A percentile compares a stretch with the other conserved stretches of the same genome.
phyloP scores from a whole-genome alignment of 495 filamentous ascomycete genomes.

The Letharia lupina region DNA sequence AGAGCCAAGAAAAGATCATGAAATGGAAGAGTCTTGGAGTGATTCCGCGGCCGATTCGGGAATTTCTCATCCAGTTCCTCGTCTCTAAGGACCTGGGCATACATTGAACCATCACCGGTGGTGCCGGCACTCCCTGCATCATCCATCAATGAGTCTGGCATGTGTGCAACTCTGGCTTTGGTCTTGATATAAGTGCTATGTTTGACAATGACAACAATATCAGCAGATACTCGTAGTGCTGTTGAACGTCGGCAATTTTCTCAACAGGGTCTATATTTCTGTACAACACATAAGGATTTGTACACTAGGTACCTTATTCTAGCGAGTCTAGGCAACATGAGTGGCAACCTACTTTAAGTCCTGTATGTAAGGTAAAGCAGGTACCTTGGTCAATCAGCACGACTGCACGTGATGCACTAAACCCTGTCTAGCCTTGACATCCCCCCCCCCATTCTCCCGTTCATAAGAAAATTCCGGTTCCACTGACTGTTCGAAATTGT shows the following conservation, averaged over 20 bases:
- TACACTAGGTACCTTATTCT: no score
- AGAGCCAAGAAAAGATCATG: constrained; percentile 65
- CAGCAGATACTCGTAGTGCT: neutral
- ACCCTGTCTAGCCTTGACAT: no score
- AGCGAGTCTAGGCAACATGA: no score
- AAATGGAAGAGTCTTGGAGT: constrained; percentile 71
- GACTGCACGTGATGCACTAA: neutral
- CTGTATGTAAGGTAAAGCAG: no score
- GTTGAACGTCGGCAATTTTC: no score
- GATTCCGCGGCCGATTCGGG: constrained; percentile 76
- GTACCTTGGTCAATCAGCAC: no score
- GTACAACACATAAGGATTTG: no score
- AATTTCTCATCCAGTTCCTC: constrained; percentile 40
- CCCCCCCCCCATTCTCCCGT: no score
- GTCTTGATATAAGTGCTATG: neutral
- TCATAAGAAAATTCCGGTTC: no score
- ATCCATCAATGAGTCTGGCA: constrained; percentile 13
- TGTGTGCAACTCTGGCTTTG: neutral
- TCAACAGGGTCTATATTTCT: no score
- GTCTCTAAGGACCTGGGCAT: constrained; percentile 11
- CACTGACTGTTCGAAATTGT: no score
- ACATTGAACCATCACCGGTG: neutral
- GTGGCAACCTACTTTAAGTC: no score
- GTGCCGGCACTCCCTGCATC: constrained; percentile 10
- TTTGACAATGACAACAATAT: neutral